Conservation (phyloP, 2,329 filamentous ascomycete species). For the Talaromyces sp. region DNA sequence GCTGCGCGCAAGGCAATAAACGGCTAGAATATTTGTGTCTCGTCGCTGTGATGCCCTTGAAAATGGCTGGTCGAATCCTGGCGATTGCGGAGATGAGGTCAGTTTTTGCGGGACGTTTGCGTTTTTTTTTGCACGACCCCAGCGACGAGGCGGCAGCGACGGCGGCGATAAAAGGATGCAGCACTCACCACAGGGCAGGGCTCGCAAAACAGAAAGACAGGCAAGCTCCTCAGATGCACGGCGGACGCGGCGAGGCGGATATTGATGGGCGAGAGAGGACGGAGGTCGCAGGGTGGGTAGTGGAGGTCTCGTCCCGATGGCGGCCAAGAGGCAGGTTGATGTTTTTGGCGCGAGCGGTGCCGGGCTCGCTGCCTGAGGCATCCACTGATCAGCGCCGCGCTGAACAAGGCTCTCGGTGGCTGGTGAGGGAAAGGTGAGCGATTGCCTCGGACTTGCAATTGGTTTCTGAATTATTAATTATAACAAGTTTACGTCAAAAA, state of each 20-base stretch:
- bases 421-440: not conserved
- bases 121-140: not conserved
- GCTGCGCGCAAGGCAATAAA: conserved; percentile 18
- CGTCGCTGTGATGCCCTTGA: not conserved
- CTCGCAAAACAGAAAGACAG: not conserved
- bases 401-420: not conserved
- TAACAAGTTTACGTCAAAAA: not conserved
- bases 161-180: not conserved
- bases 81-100: conserved; percentile 4
- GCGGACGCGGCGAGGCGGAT: not conserved
- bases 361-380: not conserved
- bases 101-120: conserved; percentile 2
- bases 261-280: not conserved
- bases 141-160: not conserved
- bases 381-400: not conserved
- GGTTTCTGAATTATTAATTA: not conserved
- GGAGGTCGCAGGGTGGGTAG: not conserved
- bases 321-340: not conserved
- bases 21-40: not conserved
- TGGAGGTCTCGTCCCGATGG: not conserved
- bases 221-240: not conserved
- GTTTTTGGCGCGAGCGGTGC: not conserved
- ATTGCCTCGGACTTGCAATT: not conserved
- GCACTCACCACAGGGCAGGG: not conserved
- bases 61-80: conserved; percentile 4